Conservation (phyloP, 176 grass and related monocot species). For the Oryza meridionalis region DNA sequence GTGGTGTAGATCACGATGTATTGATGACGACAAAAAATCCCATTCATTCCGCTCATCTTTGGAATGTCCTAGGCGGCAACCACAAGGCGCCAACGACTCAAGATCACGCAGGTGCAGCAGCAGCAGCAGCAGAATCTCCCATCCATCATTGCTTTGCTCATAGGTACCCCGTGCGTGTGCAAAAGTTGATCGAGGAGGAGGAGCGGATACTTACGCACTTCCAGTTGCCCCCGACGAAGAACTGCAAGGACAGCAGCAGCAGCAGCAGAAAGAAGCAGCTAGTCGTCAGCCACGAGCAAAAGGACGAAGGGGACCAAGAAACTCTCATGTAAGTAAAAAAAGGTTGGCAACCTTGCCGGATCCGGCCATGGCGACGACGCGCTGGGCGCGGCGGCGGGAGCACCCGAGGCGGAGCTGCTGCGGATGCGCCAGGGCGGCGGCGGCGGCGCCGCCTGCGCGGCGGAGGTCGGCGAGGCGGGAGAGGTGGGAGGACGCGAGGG, state of each 20-base stretch:
- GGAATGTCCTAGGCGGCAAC: slow-evolving; percentile 33
- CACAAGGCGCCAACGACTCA: slow-evolving; percentile 3
- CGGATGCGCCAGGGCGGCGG: slow-evolving; percentile 7
- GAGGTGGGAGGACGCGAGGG: slow-evolving; percentile 66
- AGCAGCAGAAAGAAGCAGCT: background rate
- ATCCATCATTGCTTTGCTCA: background rate
- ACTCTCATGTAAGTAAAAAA: no score
- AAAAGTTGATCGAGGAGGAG: slow-evolving; percentile 6
- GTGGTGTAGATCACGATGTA: slow-evolving; percentile 20
- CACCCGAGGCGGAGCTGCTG: slow-evolving; percentile 58
- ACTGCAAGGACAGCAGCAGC: slow-evolving; percentile 52
- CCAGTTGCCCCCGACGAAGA: slow-evolving; percentile 99
- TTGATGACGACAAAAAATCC: slow-evolving; percentile 36
- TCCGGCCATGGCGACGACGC: slow-evolving; percentile 93
- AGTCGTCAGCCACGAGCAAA: background rate
- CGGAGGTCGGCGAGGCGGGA: slow-evolving; percentile 55
- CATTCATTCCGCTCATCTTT: slow-evolving; percentile 8
- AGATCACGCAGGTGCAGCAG: background rate
- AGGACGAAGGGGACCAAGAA: slow-evolving; percentile 7
- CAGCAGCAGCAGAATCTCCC: slow-evolving; percentile 28
- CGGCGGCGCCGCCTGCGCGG: slow-evolving; percentile 10
- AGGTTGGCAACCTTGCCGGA: slow-evolving; percentile 92
- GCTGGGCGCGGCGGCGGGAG: slow-evolving; percentile 59
- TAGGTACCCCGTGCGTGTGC: background rate
- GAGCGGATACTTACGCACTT: slow-evolving; percentile 85